Base-by-base conservation (phyloP, 768 basidiomycete genomes). In the Kondoa subrosea region DNA sequence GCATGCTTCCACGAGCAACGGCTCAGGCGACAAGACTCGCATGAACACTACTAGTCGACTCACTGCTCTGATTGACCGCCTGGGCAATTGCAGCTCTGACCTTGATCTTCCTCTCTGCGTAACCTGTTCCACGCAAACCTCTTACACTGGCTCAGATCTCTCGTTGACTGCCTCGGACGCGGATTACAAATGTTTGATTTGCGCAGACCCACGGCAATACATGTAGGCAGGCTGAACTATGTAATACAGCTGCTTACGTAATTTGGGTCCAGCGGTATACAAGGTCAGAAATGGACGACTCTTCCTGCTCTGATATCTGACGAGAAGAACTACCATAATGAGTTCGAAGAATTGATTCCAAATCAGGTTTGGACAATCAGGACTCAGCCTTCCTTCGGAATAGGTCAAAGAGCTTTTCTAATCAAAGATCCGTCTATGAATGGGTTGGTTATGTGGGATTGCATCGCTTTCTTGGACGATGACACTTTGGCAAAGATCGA, bases 221-320 rank as follows among this genome's bases (percentile, higher is more conserved):
- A 69, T 69, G n/a, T n/a, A n/a, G n/a, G n/a, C n/a, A n/a, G n/a
- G n/a, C n/a, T n/a, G n/a, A n/a, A n/a, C n/a, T n/a, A n/a, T n/a
- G n/a, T n/a, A n/a, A n/a, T n/a, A n/a, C n/a, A n/a, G n/a, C n/a
- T n/a, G n/a, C n/a, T n/a, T n/a, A n/a, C n/a, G n/a, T n/a, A n/a
- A n/a, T n/a, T n/a, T n/a, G n/a, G n/a, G n/a, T n/a, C n/a, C n/a
- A n/a, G n/a, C 34, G 68, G 68, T 26, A 21, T 66, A 8, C 26
- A 66, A 17, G 68, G 68, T n/a, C 68, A 69, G 57, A 69, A 69
- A 30, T 69, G 68, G 68, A 69, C 68, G 3, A 66, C 67, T 15
- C 65, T 69, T 34, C 29, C 25, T 2, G 17, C 32, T 8, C 34
- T 68, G 21, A 57, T 66, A 26, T 31, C 29, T 17, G 34, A 30